Conservation (phyloP, 371 early-diverging fungal genomes). For the Mucor plumbeus region DNA sequence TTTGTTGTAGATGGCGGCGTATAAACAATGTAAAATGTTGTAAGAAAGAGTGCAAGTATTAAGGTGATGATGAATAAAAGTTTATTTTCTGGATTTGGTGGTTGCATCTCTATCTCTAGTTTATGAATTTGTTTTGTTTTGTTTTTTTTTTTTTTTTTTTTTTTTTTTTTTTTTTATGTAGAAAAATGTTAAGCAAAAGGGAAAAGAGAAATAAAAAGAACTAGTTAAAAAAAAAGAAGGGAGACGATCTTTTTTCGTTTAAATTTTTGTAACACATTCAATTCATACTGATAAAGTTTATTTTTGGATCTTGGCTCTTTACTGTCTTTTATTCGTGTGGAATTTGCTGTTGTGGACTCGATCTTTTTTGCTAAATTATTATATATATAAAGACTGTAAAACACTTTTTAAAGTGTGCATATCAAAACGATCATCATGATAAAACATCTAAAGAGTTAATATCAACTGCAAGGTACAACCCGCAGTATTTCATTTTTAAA, state of each 20-base stretch:
- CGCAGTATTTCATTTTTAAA: neutral
- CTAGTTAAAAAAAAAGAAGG: neutral
- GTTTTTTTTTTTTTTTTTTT: no score
- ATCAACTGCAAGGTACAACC: neutral
- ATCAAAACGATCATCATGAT: no score
- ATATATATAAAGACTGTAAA: no score
- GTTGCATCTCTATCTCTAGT: neutral
- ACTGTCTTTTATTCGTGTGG: neutral
- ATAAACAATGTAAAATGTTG: constrained; percentile 14
- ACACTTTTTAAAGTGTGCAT: no score
- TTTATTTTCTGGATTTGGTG: neutral
- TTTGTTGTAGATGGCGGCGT: constrained; percentile 3
- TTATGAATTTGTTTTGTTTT: neutral
- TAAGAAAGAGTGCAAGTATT: constrained; percentile 10
- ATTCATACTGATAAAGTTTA: neutral
- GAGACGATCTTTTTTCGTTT: constrained; percentile 5
- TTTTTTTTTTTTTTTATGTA: no score
- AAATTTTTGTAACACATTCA: neutral
- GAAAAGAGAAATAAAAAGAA: neutral
- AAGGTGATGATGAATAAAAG: constrained; percentile 14
- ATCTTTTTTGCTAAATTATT: no score
- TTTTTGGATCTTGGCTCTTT: neutral
- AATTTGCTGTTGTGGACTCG: neutral
- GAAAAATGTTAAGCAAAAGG: neutral
- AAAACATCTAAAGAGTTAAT: neutral